A percentile compares a stretch with the other conserved stretches of the same genome.
Evolutionary conservation across 805 yeast genomes (phyloP).

Genomic region (Candida nemodendra): DNA sequence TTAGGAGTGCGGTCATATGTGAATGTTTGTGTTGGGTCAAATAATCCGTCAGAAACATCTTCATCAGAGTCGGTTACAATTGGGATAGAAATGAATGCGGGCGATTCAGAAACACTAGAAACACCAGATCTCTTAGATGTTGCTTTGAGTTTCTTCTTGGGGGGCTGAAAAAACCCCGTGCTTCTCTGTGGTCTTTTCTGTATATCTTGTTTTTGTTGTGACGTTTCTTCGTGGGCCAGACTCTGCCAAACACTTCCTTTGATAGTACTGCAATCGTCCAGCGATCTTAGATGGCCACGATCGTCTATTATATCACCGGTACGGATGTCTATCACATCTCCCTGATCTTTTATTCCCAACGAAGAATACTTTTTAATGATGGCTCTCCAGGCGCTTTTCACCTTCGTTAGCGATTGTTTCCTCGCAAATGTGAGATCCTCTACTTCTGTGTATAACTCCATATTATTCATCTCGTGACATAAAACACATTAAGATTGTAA

Average conservation of each 20-base stretch:
- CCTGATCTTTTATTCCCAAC: slow-evolving; percentile 49
- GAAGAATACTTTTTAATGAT: slow-evolving; percentile 51
- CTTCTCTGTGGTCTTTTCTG: slow-evolving; percentile 1
- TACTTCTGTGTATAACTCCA: too few species aligned
- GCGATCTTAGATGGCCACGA: slow-evolving; percentile 63
- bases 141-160: slow-evolving; percentile 8
- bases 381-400: slow-evolving; percentile 42
- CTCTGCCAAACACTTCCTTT: slow-evolving; percentile 39
- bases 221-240: slow-evolving; percentile 33
- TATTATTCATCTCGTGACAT: too few species aligned
- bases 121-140: too few species aligned
- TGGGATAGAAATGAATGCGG: slow-evolving; percentile 15
- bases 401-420: slow-evolving; percentile 20
- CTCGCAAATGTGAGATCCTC: slow-evolving; percentile 9
- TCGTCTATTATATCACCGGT: slow-evolving; percentile 66
- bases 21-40: slow-evolving; percentile 4
- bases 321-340: slow-evolving; percentile 62
- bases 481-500: too few species aligned
- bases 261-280: slow-evolving; percentile 27
- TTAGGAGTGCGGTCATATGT: slow-evolving; percentile 11
- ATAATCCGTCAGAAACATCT: slow-evolving; percentile 11
- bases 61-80: slow-evolving; percentile 20
- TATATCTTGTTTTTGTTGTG: slow-evolving; percentile 8
- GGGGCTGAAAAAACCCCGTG: slow-evolving; percentile 1
- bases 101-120: slow-evolving; percentile 1